Evolutionary conservation across 768 basidiomycete genomes (phyloP).

Genomic region (Tulasnella sp.): DNA sequence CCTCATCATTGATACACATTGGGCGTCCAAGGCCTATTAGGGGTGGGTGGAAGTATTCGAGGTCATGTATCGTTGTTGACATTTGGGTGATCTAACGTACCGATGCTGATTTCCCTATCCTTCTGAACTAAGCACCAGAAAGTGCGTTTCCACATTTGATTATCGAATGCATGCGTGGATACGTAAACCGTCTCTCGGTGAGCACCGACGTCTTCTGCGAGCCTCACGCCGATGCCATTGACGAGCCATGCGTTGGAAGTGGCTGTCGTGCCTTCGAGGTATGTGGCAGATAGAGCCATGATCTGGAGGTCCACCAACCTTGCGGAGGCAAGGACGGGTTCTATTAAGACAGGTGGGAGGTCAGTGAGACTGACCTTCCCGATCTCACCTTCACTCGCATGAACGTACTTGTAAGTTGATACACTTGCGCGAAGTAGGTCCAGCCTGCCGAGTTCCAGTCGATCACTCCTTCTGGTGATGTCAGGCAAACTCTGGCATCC

Average conservation of each 20-base stretch:
- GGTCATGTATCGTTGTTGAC: conserved; percentile 21
- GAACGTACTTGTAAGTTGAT: conserved; percentile 43
- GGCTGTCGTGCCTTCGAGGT: conserved; percentile 38
- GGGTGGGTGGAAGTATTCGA: not conserved
- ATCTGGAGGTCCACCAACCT: conserved; percentile 62
- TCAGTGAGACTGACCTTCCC: not conserved
- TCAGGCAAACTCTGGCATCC: conserved; percentile 44
- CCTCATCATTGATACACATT: conserved; percentile 63
- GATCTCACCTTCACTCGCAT: conserved; percentile 30
- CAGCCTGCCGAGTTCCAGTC: conserved; percentile 42
- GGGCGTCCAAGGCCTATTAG: conserved; percentile 44
- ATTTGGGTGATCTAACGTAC: conserved; percentile 20
- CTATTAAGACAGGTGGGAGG: not conserved
- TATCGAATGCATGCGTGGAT: conserved; percentile 36
- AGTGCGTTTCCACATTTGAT: conserved; percentile 69
- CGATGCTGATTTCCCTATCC: conserved; percentile 30
- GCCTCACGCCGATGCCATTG: conserved; percentile 30
- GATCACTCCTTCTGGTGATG: conserved; percentile 33
- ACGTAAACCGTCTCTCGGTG: conserved; percentile 47
- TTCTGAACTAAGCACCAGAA: conserved; percentile 45
- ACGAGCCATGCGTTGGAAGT: conserved; percentile 40
- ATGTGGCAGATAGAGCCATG: conserved; percentile 34
- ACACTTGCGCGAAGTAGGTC: conserved; percentile 54
- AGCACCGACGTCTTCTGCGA: conserved; percentile 37
- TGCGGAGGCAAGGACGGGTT: conserved; percentile 32